Conservation (phyloP, 768 basidiomycete species). For the Serendipita sp. region DNA sequence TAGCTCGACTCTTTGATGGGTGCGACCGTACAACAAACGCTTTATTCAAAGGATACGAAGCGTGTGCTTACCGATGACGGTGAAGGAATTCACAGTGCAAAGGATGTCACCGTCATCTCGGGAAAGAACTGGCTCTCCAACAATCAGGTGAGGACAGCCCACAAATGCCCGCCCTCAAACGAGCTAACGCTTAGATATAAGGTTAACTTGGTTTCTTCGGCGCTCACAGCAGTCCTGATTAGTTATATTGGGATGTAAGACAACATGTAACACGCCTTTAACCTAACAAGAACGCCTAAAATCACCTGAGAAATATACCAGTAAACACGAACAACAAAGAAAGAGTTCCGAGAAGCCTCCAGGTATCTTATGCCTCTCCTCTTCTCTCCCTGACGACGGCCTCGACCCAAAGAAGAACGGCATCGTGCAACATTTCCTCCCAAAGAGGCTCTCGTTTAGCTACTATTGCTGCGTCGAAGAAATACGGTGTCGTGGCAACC, state of each 20-base stretch:
- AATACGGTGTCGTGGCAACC: constrained; percentile 15
- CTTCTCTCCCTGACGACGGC: constrained; percentile 51
- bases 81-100: constrained; percentile 14
- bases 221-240: constrained; percentile 23
- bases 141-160: constrained; percentile 50
- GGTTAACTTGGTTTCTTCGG: constrained; percentile 33
- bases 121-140: constrained; percentile 66
- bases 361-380: constrained; percentile 11
- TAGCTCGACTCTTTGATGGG: constrained; percentile 79
- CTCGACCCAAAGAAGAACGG: constrained; percentile 49
- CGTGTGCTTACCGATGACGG: constrained; percentile 47
- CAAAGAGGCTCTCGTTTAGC: constrained; percentile 64
- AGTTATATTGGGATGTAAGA: constrained; percentile 19
- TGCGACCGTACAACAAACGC: constrained; percentile 69
- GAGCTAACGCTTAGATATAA: constrained; percentile 11
- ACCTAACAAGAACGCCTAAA: too few relatives aligned
- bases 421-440: constrained; percentile 60
- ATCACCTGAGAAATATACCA: too few relatives aligned
- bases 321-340: too few relatives aligned
- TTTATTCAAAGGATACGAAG: constrained; percentile 47
- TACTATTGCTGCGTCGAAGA: constrained; percentile 59
- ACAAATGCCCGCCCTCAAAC: constrained; percentile 1
- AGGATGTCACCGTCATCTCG: constrained; percentile 31
- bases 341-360: background rate
- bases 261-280: background rate